A percentile compares a stretch with the other conserved stretches of the same genome.
Conservation (phyloP, 371 early-diverging fungal species). For the Chytridiales sp. region DNA sequence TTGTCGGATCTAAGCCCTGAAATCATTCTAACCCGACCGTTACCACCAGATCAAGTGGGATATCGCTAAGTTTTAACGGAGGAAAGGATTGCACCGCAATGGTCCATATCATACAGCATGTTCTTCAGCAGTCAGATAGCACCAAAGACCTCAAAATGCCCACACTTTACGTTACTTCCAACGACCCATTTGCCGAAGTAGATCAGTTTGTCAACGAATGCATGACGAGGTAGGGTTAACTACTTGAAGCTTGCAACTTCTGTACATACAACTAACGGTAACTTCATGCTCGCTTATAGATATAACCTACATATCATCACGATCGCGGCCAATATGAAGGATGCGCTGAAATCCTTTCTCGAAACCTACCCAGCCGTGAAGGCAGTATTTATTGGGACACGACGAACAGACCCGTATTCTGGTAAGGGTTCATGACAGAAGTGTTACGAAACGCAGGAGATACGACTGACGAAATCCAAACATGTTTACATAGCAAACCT, state of each 20-base stretch:
- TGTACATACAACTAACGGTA: background rate
- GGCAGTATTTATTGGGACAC: conserved; percentile 88
- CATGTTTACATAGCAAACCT: conserved; percentile 55
- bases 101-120: conserved; percentile 76
- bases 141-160: conserved; percentile 23
- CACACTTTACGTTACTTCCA: conserved; percentile 72
- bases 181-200: conserved; percentile 82
- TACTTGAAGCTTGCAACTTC: no score
- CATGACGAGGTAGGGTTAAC: conserved; percentile 20
- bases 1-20: background rate
- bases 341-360: conserved; percentile 70
- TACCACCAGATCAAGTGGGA: conserved; percentile 36
- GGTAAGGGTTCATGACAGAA: conserved; percentile 43
- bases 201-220: conserved; percentile 81
- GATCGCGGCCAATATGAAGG: conserved; percentile 77
- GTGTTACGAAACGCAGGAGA: background rate
- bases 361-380: conserved; percentile 57
- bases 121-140: conserved; percentile 41
- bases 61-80: conserved; percentile 90
- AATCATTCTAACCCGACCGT: background rate
- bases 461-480: conserved; percentile 2
- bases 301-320: conserved; percentile 68
- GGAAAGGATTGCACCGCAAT: conserved; percentile 97
- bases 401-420: conserved; percentile 89
- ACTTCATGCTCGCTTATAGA: conserved; percentile 25